Conservation (phyloP, 805 yeast species). For the Wickerhamomyces silvicola region DNA sequence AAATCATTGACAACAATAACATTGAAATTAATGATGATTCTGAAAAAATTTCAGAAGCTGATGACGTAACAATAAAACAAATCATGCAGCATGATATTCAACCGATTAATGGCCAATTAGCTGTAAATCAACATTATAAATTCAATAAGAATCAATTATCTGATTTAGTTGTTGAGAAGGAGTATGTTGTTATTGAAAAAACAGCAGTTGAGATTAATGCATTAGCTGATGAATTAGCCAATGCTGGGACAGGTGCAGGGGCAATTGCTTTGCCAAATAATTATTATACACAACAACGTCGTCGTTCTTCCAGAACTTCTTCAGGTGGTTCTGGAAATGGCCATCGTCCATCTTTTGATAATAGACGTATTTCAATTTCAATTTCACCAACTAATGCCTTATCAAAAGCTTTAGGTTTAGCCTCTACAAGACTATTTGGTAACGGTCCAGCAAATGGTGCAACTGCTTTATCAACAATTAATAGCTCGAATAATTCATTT, state of each 20-base stretch:
- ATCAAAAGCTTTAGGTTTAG: conserved; percentile 79
- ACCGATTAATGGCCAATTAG: conserved; percentile 14
- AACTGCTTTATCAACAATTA: conserved; percentile 10
- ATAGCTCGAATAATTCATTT: conserved; percentile 10
- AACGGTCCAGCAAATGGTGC: conserved; percentile 4
- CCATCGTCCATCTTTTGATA: conserved; percentile 57
- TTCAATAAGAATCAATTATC: conserved; percentile 20
- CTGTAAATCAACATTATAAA: conserved; percentile 4
- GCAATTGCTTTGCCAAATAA: conserved; percentile 32
- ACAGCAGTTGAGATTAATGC: conserved; percentile 94
- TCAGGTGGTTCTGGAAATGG: conserved; percentile 39
- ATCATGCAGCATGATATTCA: conserved; percentile 20
- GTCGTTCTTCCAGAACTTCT: conserved; percentile 38
- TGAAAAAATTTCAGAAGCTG: conserved; percentile 1
- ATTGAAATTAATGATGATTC: conserved; percentile 10
- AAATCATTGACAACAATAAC: conserved; percentile 15
- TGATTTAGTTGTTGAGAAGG: conserved; percentile 62
- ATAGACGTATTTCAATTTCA: conserved; percentile 59
- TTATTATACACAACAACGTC: conserved; percentile 14
- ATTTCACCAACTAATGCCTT: conserved; percentile 80
- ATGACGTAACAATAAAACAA: conserved; percentile 10
- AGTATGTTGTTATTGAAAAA: conserved; percentile 92
- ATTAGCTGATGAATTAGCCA: conserved; percentile 84
- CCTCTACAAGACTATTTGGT: conserved; percentile 84
- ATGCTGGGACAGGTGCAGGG: conserved; percentile 46